Evolutionary conservation across 1,284 basidiomycete species (phyloP), one percentile per base, ranked within the genome.

Genomic region (Fomitopsis schrenkii): DNA sequence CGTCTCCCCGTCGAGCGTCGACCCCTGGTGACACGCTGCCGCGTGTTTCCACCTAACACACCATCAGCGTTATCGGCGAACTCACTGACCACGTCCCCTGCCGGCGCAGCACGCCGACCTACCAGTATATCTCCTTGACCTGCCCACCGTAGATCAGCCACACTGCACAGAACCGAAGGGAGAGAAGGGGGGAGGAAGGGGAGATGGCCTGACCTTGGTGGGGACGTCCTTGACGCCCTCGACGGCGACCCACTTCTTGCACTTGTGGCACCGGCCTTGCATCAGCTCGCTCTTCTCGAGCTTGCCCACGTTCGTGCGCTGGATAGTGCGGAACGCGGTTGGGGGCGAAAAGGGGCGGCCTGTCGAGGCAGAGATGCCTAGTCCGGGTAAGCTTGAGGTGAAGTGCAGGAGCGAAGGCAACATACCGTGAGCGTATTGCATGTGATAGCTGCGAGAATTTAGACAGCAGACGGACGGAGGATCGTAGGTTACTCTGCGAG

Each of bases 61-160:
- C 14, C 22, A 17, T 40, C 12, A 40, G 38, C 12, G 2, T 22
- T 1, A n/a, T 41, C 26, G 28, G 9, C 15, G n/a, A 28, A 9
- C 55, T 57, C 28, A 41, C 22, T 45, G 2, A 33, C 17, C 41
- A 10, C 19, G 36, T 26, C 30, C 10, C 22, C 33, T 9, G 28
- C 28, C 17, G 1, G 22, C 10, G 30, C 42, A 36, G 38, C 58
- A 12, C 12, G 33, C 15, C 35, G 38, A 74, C 80, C 44, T 66
- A 90, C 89, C 90, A 92, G 66, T 84, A 85, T 2, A 92, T 78
- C 68, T 92, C 90, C 66, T 83, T 84, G 41, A 91, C 85, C 87
- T 90, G 62, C 7, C 12, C 22, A 4, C 9, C 7, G 40, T 40
- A 8, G 1, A 2, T 9, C 15, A 54, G 35, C 35, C 19, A 28